phyloP scores from a whole-genome alignment of 2,329 filamentous ascomycete species.

The Davidsoniella virescens region DNA sequence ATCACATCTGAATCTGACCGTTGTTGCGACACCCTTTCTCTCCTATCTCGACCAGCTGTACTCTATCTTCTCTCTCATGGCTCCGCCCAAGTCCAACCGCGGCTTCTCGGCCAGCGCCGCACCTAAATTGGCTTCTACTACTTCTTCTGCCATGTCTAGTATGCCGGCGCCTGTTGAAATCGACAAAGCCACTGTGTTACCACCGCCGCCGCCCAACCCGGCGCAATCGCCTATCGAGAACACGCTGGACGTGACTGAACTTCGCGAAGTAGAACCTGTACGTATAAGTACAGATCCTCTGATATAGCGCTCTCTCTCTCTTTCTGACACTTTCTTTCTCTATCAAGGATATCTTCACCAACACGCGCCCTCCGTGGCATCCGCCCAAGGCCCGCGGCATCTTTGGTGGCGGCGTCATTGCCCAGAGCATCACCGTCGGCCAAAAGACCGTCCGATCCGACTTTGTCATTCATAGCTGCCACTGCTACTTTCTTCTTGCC shows the following conservation, averaged over 20 bases:
- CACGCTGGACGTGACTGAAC: constrained; percentile 68
- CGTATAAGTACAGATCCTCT: constrained; percentile 18
- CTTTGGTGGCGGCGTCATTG: constrained; percentile 85
- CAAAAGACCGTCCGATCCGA: constrained; percentile 68
- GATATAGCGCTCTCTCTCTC: too few species aligned
- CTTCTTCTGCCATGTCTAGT: too few species aligned
- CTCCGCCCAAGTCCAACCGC: background rate
- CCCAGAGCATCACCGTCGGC: constrained; percentile 75
- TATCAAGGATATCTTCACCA: constrained; percentile 74
- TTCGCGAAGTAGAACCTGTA: constrained; percentile 60
- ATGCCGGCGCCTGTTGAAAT: constrained; percentile 12
- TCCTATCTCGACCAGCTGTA: too few species aligned
- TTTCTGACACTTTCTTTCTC: background rate
- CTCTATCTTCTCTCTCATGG: too few species aligned
- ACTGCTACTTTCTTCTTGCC: constrained; percentile 96
- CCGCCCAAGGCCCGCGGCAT: constrained; percentile 83
- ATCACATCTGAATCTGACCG: too few species aligned
- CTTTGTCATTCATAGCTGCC: constrained; percentile 87
- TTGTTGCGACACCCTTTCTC: too few species aligned
- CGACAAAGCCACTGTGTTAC: constrained; percentile 31
- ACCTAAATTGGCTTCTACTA: too few species aligned
- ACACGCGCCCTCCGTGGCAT: constrained; percentile 81
- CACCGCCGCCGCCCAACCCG: constrained; percentile 55
- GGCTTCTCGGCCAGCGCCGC: too few species aligned
- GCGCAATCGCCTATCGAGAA: constrained; percentile 74